Conservation (phyloP, 2,329 filamentous ascomycete species). For the Sarocladiaceae sp. region DNA sequence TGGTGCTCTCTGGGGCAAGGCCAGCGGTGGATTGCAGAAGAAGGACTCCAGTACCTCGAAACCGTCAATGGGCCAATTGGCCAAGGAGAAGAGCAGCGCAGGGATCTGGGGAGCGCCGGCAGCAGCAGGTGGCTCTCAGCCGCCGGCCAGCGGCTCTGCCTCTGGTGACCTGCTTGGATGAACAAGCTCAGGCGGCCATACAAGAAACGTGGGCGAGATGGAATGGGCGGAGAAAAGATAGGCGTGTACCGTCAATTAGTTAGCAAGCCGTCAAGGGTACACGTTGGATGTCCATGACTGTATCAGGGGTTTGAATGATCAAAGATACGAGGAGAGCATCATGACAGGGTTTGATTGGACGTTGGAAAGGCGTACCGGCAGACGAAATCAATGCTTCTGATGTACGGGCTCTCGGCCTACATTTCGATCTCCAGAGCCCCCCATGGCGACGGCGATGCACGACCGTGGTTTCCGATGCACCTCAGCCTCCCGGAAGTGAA, state of each 20-base stretch:
- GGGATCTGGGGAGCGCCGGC: slow-evolving; percentile 80
- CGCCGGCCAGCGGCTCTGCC: slow-evolving; percentile 29
- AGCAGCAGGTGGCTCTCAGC: slow-evolving; percentile 33
- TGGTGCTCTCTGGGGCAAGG: slow-evolving; percentile 75
- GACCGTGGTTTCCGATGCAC: no score
- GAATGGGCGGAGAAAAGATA: neutral
- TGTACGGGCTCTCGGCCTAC: neutral
- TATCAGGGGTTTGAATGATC: neutral
- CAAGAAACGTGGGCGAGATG: neutral
- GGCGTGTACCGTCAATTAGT: neutral
- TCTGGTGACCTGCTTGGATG: slow-evolving; percentile 45
- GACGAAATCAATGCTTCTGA: slow-evolving; percentile 26
- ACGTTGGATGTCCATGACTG: slow-evolving; percentile 1
- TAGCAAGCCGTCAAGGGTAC: slow-evolving; percentile 5
- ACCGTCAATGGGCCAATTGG: slow-evolving; percentile 83
- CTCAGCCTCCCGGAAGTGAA: slow-evolving; percentile 1
- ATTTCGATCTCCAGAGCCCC: no score
- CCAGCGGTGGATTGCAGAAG: slow-evolving; percentile 72
- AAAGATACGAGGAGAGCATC: slow-evolving; percentile 17
- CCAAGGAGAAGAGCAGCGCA: slow-evolving; percentile 95
- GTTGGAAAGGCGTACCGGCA: slow-evolving; percentile 37
- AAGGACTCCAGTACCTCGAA: slow-evolving; percentile 52
- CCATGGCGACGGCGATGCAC: no score
- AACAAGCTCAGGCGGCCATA: slow-evolving; percentile 6
- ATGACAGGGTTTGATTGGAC: slow-evolving; percentile 21